phyloP scores from a whole-genome alignment of 2,329 filamentous ascomycete species.

The Aspergillus novoparasiticus region DNA sequence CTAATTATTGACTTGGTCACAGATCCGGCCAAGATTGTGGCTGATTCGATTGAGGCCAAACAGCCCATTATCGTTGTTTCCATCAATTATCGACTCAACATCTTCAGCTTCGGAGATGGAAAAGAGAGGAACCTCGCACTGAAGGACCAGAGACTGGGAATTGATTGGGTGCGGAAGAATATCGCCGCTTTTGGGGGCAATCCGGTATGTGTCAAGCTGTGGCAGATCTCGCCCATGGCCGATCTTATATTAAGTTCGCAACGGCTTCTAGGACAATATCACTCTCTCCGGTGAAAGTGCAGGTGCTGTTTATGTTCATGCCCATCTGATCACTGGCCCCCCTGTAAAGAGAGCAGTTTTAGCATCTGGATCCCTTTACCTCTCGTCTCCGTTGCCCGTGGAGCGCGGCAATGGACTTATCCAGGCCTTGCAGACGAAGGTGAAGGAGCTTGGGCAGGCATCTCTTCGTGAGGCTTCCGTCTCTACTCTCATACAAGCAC shows the following conservation, averaged over 20 bases:
- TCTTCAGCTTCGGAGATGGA: slow-evolving; percentile 50
- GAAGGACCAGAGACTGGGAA: slow-evolving; percentile 37
- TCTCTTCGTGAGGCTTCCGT: slow-evolving; percentile 36
- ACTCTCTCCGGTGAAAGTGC: slow-evolving; percentile 52
- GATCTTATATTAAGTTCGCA: not conserved
- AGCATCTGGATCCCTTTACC: slow-evolving; percentile 46
- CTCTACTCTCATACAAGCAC: slow-evolving; percentile 35
- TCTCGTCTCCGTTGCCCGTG: slow-evolving; percentile 47
- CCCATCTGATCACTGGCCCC: slow-evolving; percentile 40
- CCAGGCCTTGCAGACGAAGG: slow-evolving; percentile 30
- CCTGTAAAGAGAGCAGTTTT: slow-evolving; percentile 40
- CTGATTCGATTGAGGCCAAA: slow-evolving; percentile 34
- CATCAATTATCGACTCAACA: slow-evolving; percentile 49
- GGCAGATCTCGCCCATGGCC: not conserved
- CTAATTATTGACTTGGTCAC: not conserved
- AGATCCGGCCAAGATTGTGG: slow-evolving; percentile 41
- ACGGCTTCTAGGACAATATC: slow-evolving; percentile 35
- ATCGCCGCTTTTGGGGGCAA: slow-evolving; percentile 46
- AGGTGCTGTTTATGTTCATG: slow-evolving; percentile 50
- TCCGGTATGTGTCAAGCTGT: slow-evolving; percentile 27
- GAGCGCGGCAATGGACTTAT: slow-evolving; percentile 36
- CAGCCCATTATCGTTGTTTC: slow-evolving; percentile 47
- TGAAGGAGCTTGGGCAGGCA: slow-evolving; percentile 26
- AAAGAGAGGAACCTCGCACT: slow-evolving; percentile 44
- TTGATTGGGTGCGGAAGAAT: slow-evolving; percentile 45